Percentiles rank a stretch among this genome's conserved stretches.
phyloP scores from a whole-genome alignment of 2,329 filamentous ascomycete genomes.

The Macrophomina tecta region DNA sequence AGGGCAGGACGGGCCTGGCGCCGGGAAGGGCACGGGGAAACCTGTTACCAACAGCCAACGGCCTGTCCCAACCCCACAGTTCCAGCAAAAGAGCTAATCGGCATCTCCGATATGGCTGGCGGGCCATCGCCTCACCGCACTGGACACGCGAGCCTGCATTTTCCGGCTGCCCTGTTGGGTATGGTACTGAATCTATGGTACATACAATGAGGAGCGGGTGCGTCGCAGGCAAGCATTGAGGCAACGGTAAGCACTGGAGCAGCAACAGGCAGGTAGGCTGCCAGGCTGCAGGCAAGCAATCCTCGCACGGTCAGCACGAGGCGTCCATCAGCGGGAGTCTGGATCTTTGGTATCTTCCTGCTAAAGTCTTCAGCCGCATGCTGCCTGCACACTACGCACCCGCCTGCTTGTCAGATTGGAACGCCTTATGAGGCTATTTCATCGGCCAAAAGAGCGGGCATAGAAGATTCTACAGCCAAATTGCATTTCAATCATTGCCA shows the following conservation, averaged over 20 bases:
- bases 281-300: neutral
- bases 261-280: neutral
- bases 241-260: neutral
- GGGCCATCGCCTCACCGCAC: slow-evolving; percentile 8
- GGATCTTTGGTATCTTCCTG: neutral
- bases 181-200: neutral
- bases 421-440: slow-evolving; percentile 6
- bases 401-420: slow-evolving; percentile 4
- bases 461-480: neutral
- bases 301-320: neutral
- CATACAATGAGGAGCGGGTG: neutral
- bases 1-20: slow-evolving; percentile 21
- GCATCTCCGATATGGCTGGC: slow-evolving; percentile 22
- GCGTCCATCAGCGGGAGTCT: slow-evolving; percentile 8
- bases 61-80: slow-evolving; percentile 23
- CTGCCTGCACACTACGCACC: slow-evolving; percentile 1
- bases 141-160: slow-evolving; percentile 8
- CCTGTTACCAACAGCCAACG: neutral
- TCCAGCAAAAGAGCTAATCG: slow-evolving; percentile 19
- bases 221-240: neutral
- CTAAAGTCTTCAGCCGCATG: slow-evolving; percentile 4
- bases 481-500: neutral
- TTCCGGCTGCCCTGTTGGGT: slow-evolving; percentile 5
- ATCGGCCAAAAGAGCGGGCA: neutral
- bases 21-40: slow-evolving; percentile 18